Evolutionary conservation across 1,284 basidiomycete species (phyloP).

Genomic region (Golubevia sp.): DNA sequence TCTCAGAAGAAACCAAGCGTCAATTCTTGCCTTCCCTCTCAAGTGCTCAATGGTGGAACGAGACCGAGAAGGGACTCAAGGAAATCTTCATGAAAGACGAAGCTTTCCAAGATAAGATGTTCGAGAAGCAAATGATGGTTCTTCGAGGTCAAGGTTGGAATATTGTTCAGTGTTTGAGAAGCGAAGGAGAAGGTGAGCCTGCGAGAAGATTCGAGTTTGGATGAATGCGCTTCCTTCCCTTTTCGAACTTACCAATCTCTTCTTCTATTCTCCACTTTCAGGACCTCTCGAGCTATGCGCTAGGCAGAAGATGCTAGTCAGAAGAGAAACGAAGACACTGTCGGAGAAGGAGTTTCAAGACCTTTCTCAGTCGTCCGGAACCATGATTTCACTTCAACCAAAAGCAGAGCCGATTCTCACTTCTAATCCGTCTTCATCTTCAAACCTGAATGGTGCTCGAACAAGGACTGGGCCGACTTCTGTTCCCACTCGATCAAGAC

Average conservation of each 20-base stretch:
- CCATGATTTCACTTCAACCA: background rate
- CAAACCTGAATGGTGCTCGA: background rate
- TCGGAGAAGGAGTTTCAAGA: constrained; percentile 7
- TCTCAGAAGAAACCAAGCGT: constrained; percentile 77
- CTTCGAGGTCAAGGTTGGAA: constrained; percentile 92
- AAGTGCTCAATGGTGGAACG: constrained; percentile 85
- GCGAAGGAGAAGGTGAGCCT: constrained; percentile 67
- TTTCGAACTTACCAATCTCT: background rate
- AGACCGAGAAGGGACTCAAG: constrained; percentile 77
- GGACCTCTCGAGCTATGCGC: constrained; percentile 56
- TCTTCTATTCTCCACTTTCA: background rate
- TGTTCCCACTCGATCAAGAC: background rate
- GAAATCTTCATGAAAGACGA: constrained; percentile 79
- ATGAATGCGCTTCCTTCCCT: background rate
- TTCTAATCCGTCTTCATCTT: background rate
- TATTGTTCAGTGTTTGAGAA: constrained; percentile 78
- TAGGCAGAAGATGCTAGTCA: constrained; percentile 46
- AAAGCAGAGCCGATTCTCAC: too few relatives aligned
- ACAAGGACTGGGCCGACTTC: background rate
- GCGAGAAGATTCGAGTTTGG: background rate
- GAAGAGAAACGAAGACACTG: constrained; percentile 12
- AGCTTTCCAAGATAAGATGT: constrained; percentile 65
- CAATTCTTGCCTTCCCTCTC: constrained; percentile 82
- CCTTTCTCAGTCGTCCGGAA: background rate
- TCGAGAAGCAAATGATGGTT: constrained; percentile 80